A percentile compares a stretch with the other conserved stretches of the same genome.
These are phyloP conservation scores for Phanerodontia chrysosporium DNA, from an alignment of 768 basidiomycete genomes.

Conservation along the genomic window DNA sequence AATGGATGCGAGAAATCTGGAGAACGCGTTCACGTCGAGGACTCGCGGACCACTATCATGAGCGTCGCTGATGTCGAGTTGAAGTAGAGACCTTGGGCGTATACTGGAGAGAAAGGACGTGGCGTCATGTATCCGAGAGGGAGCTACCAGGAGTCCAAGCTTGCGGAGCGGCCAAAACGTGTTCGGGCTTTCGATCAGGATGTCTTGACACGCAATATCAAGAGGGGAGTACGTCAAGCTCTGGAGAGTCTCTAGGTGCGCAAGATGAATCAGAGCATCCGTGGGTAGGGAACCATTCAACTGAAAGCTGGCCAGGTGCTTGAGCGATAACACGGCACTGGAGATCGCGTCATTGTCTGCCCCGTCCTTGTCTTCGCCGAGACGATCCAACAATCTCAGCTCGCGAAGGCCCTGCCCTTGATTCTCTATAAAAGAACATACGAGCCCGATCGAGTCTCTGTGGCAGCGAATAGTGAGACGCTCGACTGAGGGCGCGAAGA, in stretches of 20 bases:
- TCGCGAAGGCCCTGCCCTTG: neutral
- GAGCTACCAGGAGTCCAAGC: neutral
- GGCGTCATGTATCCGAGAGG: neutral
- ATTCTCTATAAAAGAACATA: neutral
- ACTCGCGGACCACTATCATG: no score
- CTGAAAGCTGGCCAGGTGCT: neutral
- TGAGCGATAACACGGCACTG: neutral
- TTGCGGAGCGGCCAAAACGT: neutral
- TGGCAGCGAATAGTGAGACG: neutral
- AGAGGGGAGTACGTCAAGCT: neutral
- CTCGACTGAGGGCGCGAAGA: neutral
- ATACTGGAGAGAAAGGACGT: neutral
- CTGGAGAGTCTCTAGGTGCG: neutral
- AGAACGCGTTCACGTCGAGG: no score
- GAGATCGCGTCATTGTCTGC: neutral
- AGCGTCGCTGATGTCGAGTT: no score
- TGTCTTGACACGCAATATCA: neutral
- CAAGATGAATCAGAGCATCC: neutral
- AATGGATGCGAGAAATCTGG: no score
- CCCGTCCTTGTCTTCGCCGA: neutral
- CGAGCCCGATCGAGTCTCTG: no score
- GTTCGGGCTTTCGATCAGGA: neutral
- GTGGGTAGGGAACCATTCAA: neutral
- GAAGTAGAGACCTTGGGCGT: neutral
- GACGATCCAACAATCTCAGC: neutral